Percentiles rank a stretch among this genome's conserved stretches.
Evolutionary conservation across 1,284 basidiomycete genomes (phyloP).

Genomic region (Garcileccinum viscosum): DNA sequence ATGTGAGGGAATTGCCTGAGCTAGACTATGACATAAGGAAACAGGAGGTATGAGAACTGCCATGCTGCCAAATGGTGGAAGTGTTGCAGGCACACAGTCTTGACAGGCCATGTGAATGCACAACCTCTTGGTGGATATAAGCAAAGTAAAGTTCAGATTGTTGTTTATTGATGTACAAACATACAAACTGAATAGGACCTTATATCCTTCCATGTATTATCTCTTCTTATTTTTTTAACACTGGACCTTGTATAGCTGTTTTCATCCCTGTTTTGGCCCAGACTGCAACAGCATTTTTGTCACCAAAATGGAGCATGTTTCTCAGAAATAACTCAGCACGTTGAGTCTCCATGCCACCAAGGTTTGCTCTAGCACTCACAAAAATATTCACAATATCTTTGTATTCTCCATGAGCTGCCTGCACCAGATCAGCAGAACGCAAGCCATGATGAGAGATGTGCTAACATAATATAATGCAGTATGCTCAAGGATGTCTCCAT

Average conservation of each 20-base stretch:
- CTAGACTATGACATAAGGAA: too few species aligned
- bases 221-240: slow-evolving; percentile 3
- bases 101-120: too few species aligned
- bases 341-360: slow-evolving; percentile 71
- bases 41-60: too few species aligned
- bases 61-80: too few species aligned
- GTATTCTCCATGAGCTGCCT: slow-evolving; percentile 76
- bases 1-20: too few species aligned
- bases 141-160: too few species aligned
- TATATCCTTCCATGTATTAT: slow-evolving; percentile 29
- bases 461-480: slow-evolving; percentile 83
- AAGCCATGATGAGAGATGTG: slow-evolving; percentile 11
- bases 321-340: slow-evolving; percentile 59
- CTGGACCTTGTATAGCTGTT: background rate
- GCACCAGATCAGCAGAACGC: slow-evolving; percentile 1
- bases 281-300: slow-evolving; percentile 51
- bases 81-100: too few species aligned
- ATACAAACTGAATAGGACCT: too few species aligned
- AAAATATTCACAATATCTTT: slow-evolving; percentile 68
- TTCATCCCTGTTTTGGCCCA: slow-evolving; percentile 56
- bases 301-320: slow-evolving; percentile 51
- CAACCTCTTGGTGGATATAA: too few species aligned
- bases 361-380: slow-evolving; percentile 76
- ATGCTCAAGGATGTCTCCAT: slow-evolving; percentile 79
- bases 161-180: too few species aligned